phyloP scores from a whole-genome alignment of 2,329 filamentous ascomycete genomes.

The Coleophoma eucalyptorum region DNA sequence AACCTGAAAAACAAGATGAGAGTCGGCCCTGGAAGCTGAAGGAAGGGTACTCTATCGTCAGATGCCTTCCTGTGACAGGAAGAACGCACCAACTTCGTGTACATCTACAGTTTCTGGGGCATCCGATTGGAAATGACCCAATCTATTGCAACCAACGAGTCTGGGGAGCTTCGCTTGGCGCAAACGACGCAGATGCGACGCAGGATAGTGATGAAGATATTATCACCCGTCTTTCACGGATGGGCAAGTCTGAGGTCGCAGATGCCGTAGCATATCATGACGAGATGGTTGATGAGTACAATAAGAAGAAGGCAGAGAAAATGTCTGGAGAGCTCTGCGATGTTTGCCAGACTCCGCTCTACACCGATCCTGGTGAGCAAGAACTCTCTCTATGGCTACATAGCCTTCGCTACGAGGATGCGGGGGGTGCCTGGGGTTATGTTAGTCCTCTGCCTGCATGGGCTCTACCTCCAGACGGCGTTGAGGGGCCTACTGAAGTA shows the following conservation, averaged over 20 bases:
- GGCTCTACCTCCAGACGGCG: conserved; percentile 69
- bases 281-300: conserved; percentile 86
- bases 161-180: conserved; percentile 78
- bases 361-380: conserved; percentile 86
- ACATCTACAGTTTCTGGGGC: conserved; percentile 88
- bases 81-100: conserved; percentile 94
- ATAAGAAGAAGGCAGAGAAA: conserved; percentile 87
- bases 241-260: conserved; percentile 92
- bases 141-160: conserved; percentile 95
- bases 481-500: conserved; percentile 62
- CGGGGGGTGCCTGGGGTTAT: conserved; percentile 81
- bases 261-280: conserved; percentile 92
- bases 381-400: conserved; percentile 94
- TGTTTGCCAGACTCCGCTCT: conserved; percentile 81
- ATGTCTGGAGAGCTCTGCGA: conserved; percentile 83
- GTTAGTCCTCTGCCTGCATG: conserved; percentile 79
- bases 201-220: conserved; percentile 83
- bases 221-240: conserved; percentile 76
- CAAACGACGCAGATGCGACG: conserved; percentile 58
- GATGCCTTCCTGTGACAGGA: conserved; percentile 89
- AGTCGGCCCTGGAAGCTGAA: conserved; percentile 43
- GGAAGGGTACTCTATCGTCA: conserved; percentile 88
- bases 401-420: conserved; percentile 84
- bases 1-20: conserved; percentile 4
- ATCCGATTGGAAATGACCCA: conserved; percentile 95